Conservation (phyloP, 1,139 yeast genomes). For the Yamadazyma friedrichii region DNA sequence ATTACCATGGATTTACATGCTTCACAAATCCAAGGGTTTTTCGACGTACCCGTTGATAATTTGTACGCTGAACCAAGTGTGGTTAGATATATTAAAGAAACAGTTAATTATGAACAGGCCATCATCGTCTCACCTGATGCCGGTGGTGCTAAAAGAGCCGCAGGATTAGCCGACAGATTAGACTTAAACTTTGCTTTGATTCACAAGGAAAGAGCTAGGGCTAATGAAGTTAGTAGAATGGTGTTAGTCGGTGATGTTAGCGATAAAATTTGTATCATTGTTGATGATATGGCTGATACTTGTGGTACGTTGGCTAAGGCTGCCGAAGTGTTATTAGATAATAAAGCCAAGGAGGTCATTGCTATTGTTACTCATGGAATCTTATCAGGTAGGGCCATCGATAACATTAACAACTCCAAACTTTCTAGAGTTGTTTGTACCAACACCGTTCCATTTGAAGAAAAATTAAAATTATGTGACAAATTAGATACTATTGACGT, state of each 20-base stretch:
- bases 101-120: conserved; percentile 44
- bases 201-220: conserved; percentile 79
- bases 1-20: conserved; percentile 85
- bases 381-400: conserved; percentile 68
- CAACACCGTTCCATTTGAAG: conserved; percentile 69
- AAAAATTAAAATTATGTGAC: conserved; percentile 46
- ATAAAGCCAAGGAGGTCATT: conserved; percentile 71
- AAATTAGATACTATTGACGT: conserved; percentile 69
- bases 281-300: conserved; percentile 85
- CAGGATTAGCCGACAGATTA: conserved; percentile 72
- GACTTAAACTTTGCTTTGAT: conserved; percentile 78
- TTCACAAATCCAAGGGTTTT: conserved; percentile 82
- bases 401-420: conserved; percentile 56
- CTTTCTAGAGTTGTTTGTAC: conserved; percentile 68
- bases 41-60: conserved; percentile 78
- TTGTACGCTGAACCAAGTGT: conserved; percentile 79
- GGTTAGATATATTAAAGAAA: conserved; percentile 62
- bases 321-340: conserved; percentile 58
- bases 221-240: conserved; percentile 76
- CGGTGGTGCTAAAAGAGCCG: conserved; percentile 84
- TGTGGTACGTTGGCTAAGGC: conserved; percentile 82
- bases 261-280: conserved; percentile 64
- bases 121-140: conserved; percentile 82
- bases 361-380: conserved; percentile 83
- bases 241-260: conserved; percentile 76